Evolutionary conservation across 2,329 filamentous ascomycete species (phyloP), one percentile per base, ranked within the genome.

Genomic region (Phyllosticta capitalensis): DNA sequence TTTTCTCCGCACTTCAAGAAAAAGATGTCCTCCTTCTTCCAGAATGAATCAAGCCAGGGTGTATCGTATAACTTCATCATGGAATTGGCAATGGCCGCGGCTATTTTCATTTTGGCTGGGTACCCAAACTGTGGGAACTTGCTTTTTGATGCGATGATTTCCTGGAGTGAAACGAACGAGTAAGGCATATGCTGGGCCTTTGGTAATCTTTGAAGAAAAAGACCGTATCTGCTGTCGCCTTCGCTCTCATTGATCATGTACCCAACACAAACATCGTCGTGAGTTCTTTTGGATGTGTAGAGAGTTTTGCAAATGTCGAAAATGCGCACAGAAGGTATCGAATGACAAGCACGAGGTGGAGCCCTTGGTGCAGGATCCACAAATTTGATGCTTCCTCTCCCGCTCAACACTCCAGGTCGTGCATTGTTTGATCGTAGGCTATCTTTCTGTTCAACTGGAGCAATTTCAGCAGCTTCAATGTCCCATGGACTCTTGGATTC

Each of bases 1-100:
- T 56, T 48, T 4, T 61, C 64, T 0, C 60, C 56, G 3, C 64
- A 53, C 5, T 67, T 60, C 12, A 68, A 60, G 21, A 68, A 67
- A 24, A 65, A 61, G 4, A 69, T 67, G 49, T 64, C 62, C 20
- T 67, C 61, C 21, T 66, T 63, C 3, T 62, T 60, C 66, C 65
- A 70, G n/a, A 61, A 55, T 4, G 66, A 61, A 0, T 61, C 56
- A 1, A 69, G 63, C 65, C 67, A 69, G 1, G 64, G 62, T 2
- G 67, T 69, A 28, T 67, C 61, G 22, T 68, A 62, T 1, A 68
- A 60, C n/a, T 68, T 65, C 2, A 68, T 30, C 4, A 68, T 64
- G 30, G 63, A 65, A 0, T 64, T 66, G 0, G 65, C 63, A 0
- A 69, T 59, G 1, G 62, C 65, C 12, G 68, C 63, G 5, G 65